phyloP scores from a whole-genome alignment of 2,329 filamentous ascomycete species.

The Zymoseptoria brevis region DNA sequence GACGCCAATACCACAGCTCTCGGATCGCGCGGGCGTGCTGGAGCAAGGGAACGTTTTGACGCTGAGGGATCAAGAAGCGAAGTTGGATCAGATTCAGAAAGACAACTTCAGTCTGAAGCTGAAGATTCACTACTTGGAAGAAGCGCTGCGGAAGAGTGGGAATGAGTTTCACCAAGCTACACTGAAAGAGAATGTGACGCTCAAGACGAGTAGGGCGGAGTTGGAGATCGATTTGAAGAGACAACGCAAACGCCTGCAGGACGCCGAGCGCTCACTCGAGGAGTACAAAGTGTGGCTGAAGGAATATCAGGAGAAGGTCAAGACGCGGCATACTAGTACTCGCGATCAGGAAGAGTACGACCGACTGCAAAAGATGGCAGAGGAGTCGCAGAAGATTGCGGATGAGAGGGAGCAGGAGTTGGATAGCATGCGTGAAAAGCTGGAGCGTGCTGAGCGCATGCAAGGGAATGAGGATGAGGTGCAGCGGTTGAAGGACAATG shows the following conservation, averaged over 20 bases:
- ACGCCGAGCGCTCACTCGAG: conserved; percentile 80
- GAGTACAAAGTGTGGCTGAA: conserved; percentile 71
- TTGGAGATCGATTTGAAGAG: conserved; percentile 80
- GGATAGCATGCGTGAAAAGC: conserved; percentile 33
- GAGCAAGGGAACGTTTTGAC: conserved; percentile 87
- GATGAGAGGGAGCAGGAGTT: conserved; percentile 38
- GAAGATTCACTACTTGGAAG: conserved; percentile 94
- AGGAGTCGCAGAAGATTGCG: conserved; percentile 34
- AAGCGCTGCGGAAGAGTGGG: conserved; percentile 77
- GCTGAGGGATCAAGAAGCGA: conserved; percentile 84
- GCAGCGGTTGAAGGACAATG: conserved; percentile 39
- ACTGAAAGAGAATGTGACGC: conserved; percentile 87
- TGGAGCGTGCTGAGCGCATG: conserved; percentile 32
- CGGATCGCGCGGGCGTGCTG: conserved; percentile 54
- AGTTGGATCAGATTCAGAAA: conserved; percentile 92
- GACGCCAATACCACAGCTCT: conserved; percentile 68
- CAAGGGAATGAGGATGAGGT: conserved; percentile 26
- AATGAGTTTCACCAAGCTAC: conserved; percentile 84
- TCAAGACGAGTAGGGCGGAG: conserved; percentile 86
- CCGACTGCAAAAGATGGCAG: conserved; percentile 37
- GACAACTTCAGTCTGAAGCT: conserved; percentile 96
- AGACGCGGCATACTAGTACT: conserved; percentile 63
- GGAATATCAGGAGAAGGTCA: conserved; percentile 74
- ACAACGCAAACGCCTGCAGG: conserved; percentile 74
- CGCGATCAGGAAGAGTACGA: conserved; percentile 56